phyloP scores from a whole-genome alignment of 192 early-diverging fungal genomes.

The Dissophora ornata region DNA sequence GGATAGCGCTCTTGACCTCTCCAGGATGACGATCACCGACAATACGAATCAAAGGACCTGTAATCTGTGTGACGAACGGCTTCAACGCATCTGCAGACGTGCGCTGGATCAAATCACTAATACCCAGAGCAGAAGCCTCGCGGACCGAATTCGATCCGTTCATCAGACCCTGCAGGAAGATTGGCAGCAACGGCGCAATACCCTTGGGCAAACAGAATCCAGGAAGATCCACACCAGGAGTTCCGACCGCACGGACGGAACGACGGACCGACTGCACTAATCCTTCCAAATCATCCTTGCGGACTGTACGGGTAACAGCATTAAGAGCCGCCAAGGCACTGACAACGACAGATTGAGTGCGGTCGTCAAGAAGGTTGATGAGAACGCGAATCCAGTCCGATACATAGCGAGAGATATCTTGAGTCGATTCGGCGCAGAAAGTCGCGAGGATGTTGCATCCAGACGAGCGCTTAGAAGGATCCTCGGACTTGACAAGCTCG shows the following conservation, averaged over 20 bases:
- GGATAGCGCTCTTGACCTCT: constrained; percentile 93
- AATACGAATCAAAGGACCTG: constrained; percentile 97
- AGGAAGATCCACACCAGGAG: constrained; percentile 68
- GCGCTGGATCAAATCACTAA: constrained; percentile 79
- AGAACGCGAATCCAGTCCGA: constrained; percentile 86
- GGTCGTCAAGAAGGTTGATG: constrained; percentile 76
- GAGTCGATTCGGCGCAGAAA: constrained; percentile 73
- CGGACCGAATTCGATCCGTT: constrained; percentile 85
- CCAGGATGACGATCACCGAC: constrained; percentile 94
- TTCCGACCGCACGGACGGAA: constrained; percentile 70
- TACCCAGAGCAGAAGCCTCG: constrained; percentile 86
- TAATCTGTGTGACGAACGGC: constrained; percentile 94
- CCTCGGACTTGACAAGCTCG: constrained; percentile 73
- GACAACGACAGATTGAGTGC: constrained; percentile 67
- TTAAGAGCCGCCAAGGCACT: constrained; percentile 85
- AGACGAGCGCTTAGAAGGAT: constrained; percentile 59
- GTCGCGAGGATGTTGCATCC: constrained; percentile 72
- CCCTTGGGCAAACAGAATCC: constrained; percentile 96
- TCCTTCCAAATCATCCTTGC: constrained; percentile 90
- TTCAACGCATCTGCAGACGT: constrained; percentile 83
- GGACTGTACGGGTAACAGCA: constrained; percentile 80
- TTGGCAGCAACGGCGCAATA: constrained; percentile 88
- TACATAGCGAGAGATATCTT: constrained; percentile 74
- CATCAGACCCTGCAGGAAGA: constrained; percentile 95
- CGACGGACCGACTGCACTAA: constrained; percentile 77